These are phyloP conservation scores for Aspergillus glaucus DNA, from an alignment of 2,329 filamentous ascomycete species.

Conservation along the genomic window DNA sequence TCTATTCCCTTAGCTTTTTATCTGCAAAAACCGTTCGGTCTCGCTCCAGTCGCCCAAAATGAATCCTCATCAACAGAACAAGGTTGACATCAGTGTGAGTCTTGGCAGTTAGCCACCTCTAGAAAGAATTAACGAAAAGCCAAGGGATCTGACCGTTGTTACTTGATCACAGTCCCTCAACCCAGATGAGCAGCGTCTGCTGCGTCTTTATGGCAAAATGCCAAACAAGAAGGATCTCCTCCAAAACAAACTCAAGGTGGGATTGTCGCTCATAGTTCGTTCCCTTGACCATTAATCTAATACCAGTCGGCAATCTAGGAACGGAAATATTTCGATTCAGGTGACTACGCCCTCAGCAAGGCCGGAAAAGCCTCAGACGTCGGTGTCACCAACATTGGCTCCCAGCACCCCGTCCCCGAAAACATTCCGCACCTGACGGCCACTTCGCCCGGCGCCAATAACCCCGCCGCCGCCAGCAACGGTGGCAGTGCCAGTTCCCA, in stretches of 20 bases:
- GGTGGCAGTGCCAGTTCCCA: constrained; percentile 24
- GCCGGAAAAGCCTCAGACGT: constrained; percentile 93
- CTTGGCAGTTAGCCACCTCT: not conserved
- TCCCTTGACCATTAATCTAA: not conserved
- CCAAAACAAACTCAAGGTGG: constrained; percentile 89
- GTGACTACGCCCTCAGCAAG: constrained; percentile 94
- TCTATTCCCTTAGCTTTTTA: constrained; percentile 4
- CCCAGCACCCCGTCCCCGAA: constrained; percentile 88
- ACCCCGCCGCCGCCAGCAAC: constrained; percentile 27
- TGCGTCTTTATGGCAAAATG: constrained; percentile 95
- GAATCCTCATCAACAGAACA: constrained; percentile 98
- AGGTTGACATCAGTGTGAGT: constrained; percentile 90
- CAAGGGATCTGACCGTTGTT: constrained; percentile 6
- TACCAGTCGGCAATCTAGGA: constrained; percentile 50
- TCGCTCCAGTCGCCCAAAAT: constrained; percentile 44
- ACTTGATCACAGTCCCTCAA: constrained; percentile 63
- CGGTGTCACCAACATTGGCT: constrained; percentile 87
- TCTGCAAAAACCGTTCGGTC: constrained; percentile 1
- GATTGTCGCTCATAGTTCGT: constrained; percentile 1
- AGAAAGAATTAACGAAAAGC: not conserved
- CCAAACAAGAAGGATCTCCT: constrained; percentile 94
- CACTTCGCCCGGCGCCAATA: constrained; percentile 44
- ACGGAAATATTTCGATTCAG: constrained; percentile 97
- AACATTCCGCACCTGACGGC: constrained; percentile 87
- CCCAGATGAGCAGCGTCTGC: constrained; percentile 90